Evolutionary conservation across 768 basidiomycete species (phyloP).

Genomic region (Serendipita vermifera): DNA sequence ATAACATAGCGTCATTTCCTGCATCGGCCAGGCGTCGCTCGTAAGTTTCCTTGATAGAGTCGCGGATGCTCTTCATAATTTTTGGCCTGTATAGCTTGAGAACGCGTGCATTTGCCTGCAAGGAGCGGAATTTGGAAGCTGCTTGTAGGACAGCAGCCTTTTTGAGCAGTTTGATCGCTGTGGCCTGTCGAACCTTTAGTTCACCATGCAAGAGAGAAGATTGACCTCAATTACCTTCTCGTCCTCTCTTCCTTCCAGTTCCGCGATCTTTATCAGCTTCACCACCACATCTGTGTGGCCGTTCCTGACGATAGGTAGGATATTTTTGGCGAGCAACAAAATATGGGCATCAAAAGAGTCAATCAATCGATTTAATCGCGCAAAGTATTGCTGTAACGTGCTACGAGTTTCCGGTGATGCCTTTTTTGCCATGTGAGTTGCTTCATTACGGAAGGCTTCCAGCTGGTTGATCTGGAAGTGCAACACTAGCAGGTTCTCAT

Average conservation of each 20-base stretch:
- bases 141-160: slow-evolving; percentile 88
- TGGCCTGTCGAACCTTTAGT: slow-evolving; percentile 42
- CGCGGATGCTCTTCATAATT: slow-evolving; percentile 63
- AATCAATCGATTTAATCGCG: slow-evolving; percentile 68
- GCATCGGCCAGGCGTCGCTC: slow-evolving; percentile 50
- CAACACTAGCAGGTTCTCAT: slow-evolving; percentile 76
- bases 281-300: slow-evolving; percentile 82
- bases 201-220: not conserved
- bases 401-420: slow-evolving; percentile 51
- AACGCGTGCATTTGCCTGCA: slow-evolving; percentile 83
- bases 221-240: slow-evolving; percentile 53
- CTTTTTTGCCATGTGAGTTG: slow-evolving; percentile 85
- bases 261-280: slow-evolving; percentile 82
- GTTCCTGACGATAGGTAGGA: slow-evolving; percentile 64
- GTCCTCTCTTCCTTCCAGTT: slow-evolving; percentile 85
- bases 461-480: slow-evolving; percentile 89
- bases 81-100: slow-evolving; percentile 94
- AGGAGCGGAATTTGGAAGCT: slow-evolving; percentile 83
- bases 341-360: slow-evolving; percentile 78
- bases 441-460: slow-evolving; percentile 87
- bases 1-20: slow-evolving; percentile 51
- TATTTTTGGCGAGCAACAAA: slow-evolving; percentile 56
- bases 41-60: slow-evolving; percentile 62
- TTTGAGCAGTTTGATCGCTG: slow-evolving; percentile 87
- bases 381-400: slow-evolving; percentile 69